A percentile compares a stretch with the other conserved stretches of the same genome.
These are phyloP conservation scores for Tulasnella sp. DNA, from an alignment of 768 basidiomycete species.

Conservation along the genomic window DNA sequence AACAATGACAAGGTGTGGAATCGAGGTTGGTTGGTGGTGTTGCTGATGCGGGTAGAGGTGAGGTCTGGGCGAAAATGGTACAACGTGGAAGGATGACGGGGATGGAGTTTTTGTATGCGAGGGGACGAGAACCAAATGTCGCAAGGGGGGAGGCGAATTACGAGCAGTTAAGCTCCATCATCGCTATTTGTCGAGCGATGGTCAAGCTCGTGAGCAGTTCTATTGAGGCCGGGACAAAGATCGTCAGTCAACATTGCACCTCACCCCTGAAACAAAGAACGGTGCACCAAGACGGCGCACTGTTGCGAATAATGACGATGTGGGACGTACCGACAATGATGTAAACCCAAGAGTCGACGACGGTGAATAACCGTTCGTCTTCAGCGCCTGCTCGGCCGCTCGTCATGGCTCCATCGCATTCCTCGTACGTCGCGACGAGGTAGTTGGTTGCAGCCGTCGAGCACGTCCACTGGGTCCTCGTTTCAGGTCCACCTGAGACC, in stretches of 20 bases:
- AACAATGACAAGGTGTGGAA: neutral
- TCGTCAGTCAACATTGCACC: neutral
- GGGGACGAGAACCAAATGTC: neutral
- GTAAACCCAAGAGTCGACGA: conserved; percentile 6
- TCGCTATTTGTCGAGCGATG: conserved; percentile 1
- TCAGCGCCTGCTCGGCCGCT: neutral
- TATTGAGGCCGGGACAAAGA: neutral
- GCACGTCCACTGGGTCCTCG: conserved; percentile 3
- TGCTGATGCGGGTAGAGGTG: neutral
- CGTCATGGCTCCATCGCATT: conserved; percentile 2
- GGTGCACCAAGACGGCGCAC: neutral
- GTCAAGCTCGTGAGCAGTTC: conserved; percentile 2
- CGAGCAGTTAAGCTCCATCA: neutral
- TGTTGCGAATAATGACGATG: neutral
- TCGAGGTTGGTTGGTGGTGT: neutral
- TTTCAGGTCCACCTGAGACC: neutral
- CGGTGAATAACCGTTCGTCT: conserved; percentile 1
- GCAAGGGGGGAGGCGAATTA: neutral
- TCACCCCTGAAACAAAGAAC: neutral
- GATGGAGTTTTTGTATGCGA: neutral
- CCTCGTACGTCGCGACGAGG: conserved; percentile 8
- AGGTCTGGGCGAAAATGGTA: neutral
- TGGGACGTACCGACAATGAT: neutral
- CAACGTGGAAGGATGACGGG: neutral
- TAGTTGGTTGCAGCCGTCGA: conserved; percentile 6